Evolutionary conservation across 2,329 filamentous ascomycete genomes (phyloP), one percentile per base, ranked within the genome.

Genomic region (Parastagonospora avenae): DNA sequence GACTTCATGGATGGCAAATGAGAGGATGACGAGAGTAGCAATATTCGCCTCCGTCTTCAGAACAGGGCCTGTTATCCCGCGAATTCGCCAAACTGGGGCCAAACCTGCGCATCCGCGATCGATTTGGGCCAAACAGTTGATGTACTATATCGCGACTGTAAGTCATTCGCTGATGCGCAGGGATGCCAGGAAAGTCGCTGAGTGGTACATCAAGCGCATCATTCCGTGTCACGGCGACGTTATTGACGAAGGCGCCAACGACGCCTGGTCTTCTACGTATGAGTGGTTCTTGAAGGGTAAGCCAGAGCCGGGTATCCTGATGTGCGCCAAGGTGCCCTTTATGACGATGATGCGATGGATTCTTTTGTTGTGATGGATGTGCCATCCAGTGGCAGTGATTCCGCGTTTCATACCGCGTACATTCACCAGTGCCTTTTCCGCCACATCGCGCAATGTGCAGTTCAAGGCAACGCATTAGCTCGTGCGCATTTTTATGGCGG

Each of bases 181-280:
- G 14, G 54, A 62, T 35, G 54, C 49, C 4, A 59, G 55, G 24
- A 32, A 27, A 2, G 59, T 59, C 1, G 56, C 54, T 8, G 49
- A 57, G 16, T 62, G 56, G 56, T 36, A 57, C 8, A 38, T 59
- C 7, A 42, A 53, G n/a, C 46, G 47, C 0, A 51, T 61, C 12
- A 50, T 61, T 19, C 53, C 56, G 3, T 61, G 56, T 19, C 56
- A 61, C 14, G 54, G 58, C 11, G 56, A 57, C 8, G 43, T 59
- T 11, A 43, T 61, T 11, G 42, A 48, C 16, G 28, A 14, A n/a
- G 37, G 14, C 11, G 54, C 53, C 0, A 55, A 50, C 1, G 28
- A 30, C 15, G 51, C 49, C 4, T 61, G 58, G 56, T 8, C n/a
- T n/a, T 38, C 39, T 16, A 40, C 43, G 4, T 54, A 61, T 33